phyloP scores from a whole-genome alignment of 2,329 filamentous ascomycete species.

The Dryadomyces quercus-mongolicae region DNA sequence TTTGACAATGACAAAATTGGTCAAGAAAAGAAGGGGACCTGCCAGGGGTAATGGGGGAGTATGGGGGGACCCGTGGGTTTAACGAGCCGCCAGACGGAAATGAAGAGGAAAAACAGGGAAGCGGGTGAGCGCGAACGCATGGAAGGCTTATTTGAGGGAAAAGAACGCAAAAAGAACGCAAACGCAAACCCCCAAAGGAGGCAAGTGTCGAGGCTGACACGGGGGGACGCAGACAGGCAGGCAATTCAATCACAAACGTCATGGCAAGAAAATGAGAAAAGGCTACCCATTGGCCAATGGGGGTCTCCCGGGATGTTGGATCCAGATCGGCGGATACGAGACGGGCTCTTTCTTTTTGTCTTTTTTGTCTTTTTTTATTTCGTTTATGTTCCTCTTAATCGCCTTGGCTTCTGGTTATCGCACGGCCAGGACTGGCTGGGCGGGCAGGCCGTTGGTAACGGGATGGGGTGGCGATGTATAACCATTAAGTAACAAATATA shows the following conservation, averaged over 20 bases:
- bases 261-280: not conserved
- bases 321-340: not conserved
- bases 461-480: conserved; percentile 11
- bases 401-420: conserved; percentile 6
- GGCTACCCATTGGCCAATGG: conserved; percentile 8
- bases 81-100: not conserved
- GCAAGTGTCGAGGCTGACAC: not conserved
- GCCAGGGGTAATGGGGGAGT: not conserved
- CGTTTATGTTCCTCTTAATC: not conserved
- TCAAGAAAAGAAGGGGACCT: not conserved
- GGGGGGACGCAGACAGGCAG: not conserved
- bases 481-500: conserved; percentile 13
- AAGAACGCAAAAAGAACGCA: conserved; percentile 7
- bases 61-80: not conserved
- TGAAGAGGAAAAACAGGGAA: not conserved
- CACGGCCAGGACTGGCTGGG: conserved; percentile 9
- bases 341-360: not conserved
- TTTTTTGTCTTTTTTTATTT: not conserved
- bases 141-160: conserved; percentile 8
- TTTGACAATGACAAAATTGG: not conserved
- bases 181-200: not conserved
- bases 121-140: conserved; percentile 1
- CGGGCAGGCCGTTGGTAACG: conserved; percentile 7
- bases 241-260: not conserved
- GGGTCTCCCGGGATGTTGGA: conserved; percentile 1